Conservation (phyloP, 345 rosid genomes). For the Ailanthus altissimus region DNA sequence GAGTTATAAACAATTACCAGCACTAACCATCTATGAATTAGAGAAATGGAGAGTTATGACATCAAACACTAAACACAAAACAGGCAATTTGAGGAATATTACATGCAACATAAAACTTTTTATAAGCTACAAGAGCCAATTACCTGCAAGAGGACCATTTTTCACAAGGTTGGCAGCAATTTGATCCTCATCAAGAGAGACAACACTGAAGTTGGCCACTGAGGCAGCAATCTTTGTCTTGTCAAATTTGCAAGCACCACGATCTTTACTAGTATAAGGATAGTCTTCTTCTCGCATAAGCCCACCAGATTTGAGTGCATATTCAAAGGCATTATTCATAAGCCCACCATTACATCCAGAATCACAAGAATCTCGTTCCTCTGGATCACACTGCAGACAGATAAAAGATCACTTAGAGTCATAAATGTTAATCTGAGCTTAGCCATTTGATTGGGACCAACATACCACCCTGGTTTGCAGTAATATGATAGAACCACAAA, state of each 20-base stretch:
- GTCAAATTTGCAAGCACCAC: slow-evolving; percentile 70
- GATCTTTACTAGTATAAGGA: slow-evolving; percentile 81
- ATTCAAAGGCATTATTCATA: slow-evolving; percentile 89
- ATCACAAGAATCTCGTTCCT: slow-evolving; percentile 72
- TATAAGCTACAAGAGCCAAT: background rate
- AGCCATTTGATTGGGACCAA: background rate
- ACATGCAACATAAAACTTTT: background rate
- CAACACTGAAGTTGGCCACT: slow-evolving; percentile 86
- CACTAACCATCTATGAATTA: no score
- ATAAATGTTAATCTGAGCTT: background rate
- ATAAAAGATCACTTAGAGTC: background rate
- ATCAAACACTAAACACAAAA: background rate
- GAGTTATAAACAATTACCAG: no score
- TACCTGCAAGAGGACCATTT: slow-evolving; percentile 91
- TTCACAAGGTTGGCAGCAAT: slow-evolving; percentile 93
- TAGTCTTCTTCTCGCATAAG: slow-evolving; percentile 90
- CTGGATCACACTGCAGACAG: slow-evolving; percentile 84
- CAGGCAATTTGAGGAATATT: background rate
- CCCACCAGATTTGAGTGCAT: slow-evolving; percentile 84
- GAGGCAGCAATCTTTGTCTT: slow-evolving; percentile 75
- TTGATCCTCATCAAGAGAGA: slow-evolving; percentile 84
- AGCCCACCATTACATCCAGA: slow-evolving; percentile 92
- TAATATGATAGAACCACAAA: no score
- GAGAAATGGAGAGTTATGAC: background rate
- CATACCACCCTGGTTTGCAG: no score